phyloP scores from a whole-genome alignment of 345 rosid species.

The Cardamine occulta region DNA sequence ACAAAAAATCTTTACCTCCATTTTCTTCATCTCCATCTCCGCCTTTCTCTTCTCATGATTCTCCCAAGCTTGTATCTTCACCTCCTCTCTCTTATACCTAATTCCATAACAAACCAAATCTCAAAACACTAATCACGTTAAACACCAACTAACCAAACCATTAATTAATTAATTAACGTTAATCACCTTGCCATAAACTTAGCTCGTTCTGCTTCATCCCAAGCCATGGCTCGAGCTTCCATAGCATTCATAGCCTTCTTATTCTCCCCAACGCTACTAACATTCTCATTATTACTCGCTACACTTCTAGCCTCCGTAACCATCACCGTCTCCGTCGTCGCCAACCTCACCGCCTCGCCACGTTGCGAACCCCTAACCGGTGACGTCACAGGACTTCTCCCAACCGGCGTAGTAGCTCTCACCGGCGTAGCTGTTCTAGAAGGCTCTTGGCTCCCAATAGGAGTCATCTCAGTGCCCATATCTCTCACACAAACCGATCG shows the following conservation, averaged over 20 bases:
- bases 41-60: slow-evolving; percentile 94
- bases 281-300: slow-evolving; percentile 24
- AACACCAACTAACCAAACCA: background rate
- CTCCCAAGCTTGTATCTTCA: slow-evolving; percentile 96
- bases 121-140: slow-evolving; percentile 14
- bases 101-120: slow-evolving; percentile 2
- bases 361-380: slow-evolving; percentile 62
- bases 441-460: slow-evolving; percentile 88
- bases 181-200: slow-evolving; percentile 86
- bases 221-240: slow-evolving; percentile 78
- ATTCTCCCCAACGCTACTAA: background rate
- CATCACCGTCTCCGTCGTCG: slow-evolving; percentile 7
- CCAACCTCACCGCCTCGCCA: slow-evolving; percentile 30
- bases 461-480: slow-evolving; percentile 99
- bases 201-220: slow-evolving; percentile 96
- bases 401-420: slow-evolving; percentile 73
- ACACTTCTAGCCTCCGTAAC: slow-evolving; percentile 24
- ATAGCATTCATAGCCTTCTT: slow-evolving; percentile 54
- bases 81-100: slow-evolving; percentile 93
- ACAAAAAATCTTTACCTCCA: slow-evolving; percentile 59
- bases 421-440: slow-evolving; percentile 87
- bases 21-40: slow-evolving; percentile 90
- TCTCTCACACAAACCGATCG: slow-evolving; percentile 85
- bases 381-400: slow-evolving; percentile 78
- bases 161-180: background rate